Evolutionary conservation across 805 yeast species (phyloP), one percentile per base, ranked within the genome.

Genomic region (Candida stauntonica): DNA sequence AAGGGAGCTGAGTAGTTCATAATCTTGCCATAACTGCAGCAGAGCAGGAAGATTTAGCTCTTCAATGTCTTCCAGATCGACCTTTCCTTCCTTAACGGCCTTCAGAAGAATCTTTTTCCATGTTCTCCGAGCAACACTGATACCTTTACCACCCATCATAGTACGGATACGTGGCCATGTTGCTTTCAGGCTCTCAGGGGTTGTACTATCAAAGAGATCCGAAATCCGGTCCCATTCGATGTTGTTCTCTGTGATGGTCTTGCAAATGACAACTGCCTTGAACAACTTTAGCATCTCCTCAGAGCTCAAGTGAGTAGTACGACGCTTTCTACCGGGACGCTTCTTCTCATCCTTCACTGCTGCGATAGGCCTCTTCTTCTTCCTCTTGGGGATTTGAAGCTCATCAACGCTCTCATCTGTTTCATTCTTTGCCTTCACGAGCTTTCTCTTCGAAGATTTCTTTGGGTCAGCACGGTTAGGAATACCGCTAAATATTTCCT

Each of bases 121-220:
- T 11, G 70, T 68, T 32, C 68, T 67, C 33, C 68, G 62, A 0
- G 75, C 70, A 26, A 72, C 71, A 30, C 70, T 73, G 30, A 83
- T 65, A 0, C 80, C 83, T 35, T 71, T 67, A 13, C 62, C 59
- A 0, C 93, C 93, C 27, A 81, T 75, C 71, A 44, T 73, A 68
- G 49, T 66, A 30, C 86, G 69, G 7, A 84, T 68, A 15, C 74
- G 66, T 2, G 82, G 76, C 96, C 96, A 89, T 42, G 75, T 79
- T 35, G 75, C 73, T 45, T 70, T 71, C 19, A 81, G 60, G 9
- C 68, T 63, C 7, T 68, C 73, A 2, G 72, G 62, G 0, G 66
- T 57, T 19, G 63, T 53, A 14, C 58, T 67, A 33, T 36, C 37
- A 21, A 84, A 72, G 5, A 75, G 55, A 0, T 51, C 53, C 0